These are phyloP conservation scores for Sanghuangporus sanghuang DNA, from an alignment of 1,284 basidiomycete genomes.

Conservation along the genomic window DNA sequence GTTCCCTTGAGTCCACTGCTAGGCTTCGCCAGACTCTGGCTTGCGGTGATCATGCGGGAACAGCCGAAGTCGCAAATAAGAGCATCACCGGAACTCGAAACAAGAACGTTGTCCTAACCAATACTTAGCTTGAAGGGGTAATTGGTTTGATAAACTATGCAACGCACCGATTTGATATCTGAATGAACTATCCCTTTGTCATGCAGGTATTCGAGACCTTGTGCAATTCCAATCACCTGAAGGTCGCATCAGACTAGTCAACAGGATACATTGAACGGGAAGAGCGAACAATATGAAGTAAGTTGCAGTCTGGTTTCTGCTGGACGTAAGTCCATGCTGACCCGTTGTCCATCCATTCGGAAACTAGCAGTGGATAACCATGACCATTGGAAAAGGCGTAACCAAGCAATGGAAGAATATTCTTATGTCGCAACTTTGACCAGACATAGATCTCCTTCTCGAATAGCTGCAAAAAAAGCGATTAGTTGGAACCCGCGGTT, in stretches of 20 bases:
- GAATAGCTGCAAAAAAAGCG: neutral
- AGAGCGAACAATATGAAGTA: neutral
- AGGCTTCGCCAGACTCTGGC: neutral
- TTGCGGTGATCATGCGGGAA: neutral
- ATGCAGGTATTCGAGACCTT: conserved; percentile 7
- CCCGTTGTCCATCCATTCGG: conserved; percentile 15
- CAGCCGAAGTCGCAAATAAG: conserved; percentile 7
- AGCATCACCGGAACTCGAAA: neutral
- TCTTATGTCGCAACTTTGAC: conserved; percentile 7
- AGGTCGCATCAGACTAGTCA: neutral
- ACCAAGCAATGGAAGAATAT: neutral
- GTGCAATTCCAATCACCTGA: neutral
- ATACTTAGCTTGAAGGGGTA: neutral
- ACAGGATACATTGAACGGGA: neutral
- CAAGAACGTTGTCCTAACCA: neutral
- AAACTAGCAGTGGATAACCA: conserved; percentile 1
- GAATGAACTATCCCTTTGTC: conserved; percentile 3
- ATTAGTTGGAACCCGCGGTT: neutral
- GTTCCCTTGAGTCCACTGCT: neutral
- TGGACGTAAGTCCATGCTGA: conserved; percentile 1
- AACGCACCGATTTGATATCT: conserved; percentile 7
- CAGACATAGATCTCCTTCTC: conserved; percentile 1
- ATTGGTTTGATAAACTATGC: too few relatives aligned
- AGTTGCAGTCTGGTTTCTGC: neutral
- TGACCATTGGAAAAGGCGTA: neutral